Percentiles rank a stretch among this genome's conserved stretches.
These are phyloP conservation scores for Staphylotrichum tortipilum DNA, from an alignment of 495 filamentous ascomycete species.

Conservation along the genomic window DNA sequence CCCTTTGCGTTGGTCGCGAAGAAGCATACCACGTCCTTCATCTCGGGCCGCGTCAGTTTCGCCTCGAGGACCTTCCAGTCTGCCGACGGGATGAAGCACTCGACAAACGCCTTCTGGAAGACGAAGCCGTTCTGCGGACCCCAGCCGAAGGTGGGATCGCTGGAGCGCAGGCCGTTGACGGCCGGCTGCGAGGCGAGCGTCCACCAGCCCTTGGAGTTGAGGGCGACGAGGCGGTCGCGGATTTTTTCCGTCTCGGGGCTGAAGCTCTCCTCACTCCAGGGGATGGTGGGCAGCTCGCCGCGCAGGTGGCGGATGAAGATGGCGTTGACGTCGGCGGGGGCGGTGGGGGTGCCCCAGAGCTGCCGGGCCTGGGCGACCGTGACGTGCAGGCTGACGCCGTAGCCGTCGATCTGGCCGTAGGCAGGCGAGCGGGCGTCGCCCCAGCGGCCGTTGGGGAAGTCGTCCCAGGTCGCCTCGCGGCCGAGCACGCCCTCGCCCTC, in stretches of 20 bases:
- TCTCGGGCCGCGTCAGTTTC: constrained; percentile 47
- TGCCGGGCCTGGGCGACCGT: constrained; percentile 64
- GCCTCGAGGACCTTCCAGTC: constrained; percentile 61
- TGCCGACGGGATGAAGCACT: constrained; percentile 71
- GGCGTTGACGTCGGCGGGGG: constrained; percentile 57
- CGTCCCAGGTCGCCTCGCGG: constrained; percentile 96
- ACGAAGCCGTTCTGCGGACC: constrained; percentile 88
- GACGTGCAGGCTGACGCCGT: constrained; percentile 84
- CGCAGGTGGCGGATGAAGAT: constrained; percentile 74
- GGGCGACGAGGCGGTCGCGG: constrained; percentile 55
- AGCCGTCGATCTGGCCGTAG: constrained; percentile 92
- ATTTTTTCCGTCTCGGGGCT: constrained; percentile 80
- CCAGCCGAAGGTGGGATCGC: constrained; percentile 84
- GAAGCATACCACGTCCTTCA: constrained; percentile 62
- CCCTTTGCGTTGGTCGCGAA: constrained; percentile 71
- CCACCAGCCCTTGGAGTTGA: constrained; percentile 89
- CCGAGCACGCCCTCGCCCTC: constrained; percentile 87
- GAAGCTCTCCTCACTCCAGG: constrained; percentile 88
- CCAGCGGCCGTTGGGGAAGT: constrained; percentile 96
- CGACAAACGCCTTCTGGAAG: constrained; percentile 97
- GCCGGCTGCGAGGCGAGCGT: constrained; percentile 94
- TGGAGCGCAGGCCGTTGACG: constrained; percentile 71
- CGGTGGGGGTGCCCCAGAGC: constrained; percentile 74
- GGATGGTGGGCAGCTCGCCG: constrained; percentile 66
- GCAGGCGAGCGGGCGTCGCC: constrained; percentile 84